Base-by-base conservation (phyloP, 768 basidiomycete genomes). In the Phallus indusiatus region DNA sequence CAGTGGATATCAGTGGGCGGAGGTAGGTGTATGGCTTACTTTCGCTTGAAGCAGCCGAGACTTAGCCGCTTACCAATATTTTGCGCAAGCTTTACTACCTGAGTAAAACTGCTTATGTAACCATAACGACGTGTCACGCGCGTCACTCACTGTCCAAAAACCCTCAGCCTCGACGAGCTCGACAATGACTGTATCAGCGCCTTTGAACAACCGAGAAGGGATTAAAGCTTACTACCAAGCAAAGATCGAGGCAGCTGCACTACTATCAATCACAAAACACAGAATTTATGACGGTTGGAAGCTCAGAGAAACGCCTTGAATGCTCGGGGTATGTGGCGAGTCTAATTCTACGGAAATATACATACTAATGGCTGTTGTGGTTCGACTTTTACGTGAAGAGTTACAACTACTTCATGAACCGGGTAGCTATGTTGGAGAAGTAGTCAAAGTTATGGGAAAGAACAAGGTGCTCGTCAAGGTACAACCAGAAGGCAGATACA, bases 381-480 rank as follows among this genome's bases (percentile, higher is more conserved):
- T 99, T 24, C 79, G 95, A 51, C 72, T 98, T 10, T 76, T 98
- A 35, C 72, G 94, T 46, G 95, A 99, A 71, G 95, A 95, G 73
- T 75, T 98, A 2, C 94, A 94, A 67, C 76, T 94, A 12, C 76
- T 96, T 7, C 93, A 94, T 63, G 95, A 98, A 67, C 94, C 96
- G 0, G 95, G 94, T 24, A 91, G 88, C 69, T 97, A 98, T 74
- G 94, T 99, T 46, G 96, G 96, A 7, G 96, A 98, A 73, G 85
- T 98, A 12, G 87, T 97, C 64, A 98, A 95, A 74, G 88, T 96
- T 6, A 99, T 98, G 96, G 93, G 94, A 57, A 97, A 97, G 86
- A 98, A 85, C 72, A 97, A 96, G 73, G 94, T 98, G 14, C 75
- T 98, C 47, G 94, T 99, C 62, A 97, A 99, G 71, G 93, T 98